Conservation (phyloP, 2,329 filamentous ascomycete genomes). For the Epicoccum nigrum region DNA sequence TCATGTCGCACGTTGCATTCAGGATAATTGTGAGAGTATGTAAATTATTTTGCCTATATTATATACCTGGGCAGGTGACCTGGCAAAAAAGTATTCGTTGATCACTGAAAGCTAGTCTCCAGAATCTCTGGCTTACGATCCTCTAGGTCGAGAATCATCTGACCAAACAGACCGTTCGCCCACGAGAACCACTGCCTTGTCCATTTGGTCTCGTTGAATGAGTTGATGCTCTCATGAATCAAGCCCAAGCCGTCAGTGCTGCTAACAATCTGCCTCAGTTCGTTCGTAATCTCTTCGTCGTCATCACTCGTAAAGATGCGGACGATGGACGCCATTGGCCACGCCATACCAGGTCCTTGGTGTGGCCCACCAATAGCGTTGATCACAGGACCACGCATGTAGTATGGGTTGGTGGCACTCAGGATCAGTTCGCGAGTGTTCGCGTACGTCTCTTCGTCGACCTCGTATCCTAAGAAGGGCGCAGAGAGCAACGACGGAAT, state of each 20-base stretch:
- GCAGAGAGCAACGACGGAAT: conserved; percentile 70
- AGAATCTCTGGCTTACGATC: conserved; percentile 53
- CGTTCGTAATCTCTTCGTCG: conserved; percentile 53
- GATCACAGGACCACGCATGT: conserved; percentile 56
- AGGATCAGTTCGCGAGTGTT: conserved; percentile 56
- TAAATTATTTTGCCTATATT: background rate
- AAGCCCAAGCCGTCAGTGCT: conserved; percentile 57
- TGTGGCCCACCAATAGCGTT: conserved; percentile 58
- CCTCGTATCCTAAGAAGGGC: conserved; percentile 66
- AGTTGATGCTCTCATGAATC: conserved; percentile 60
- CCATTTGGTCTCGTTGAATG: conserved; percentile 54
- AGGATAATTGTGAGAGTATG: conserved; percentile 4
- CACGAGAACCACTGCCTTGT: conserved; percentile 60
- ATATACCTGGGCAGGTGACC: too few species aligned
- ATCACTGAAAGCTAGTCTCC: conserved; percentile 52
- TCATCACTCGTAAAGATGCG: conserved; percentile 57
- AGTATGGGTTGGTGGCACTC: conserved; percentile 56
- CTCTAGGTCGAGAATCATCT: conserved; percentile 56
- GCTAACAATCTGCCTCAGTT: conserved; percentile 54
- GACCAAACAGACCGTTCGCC: conserved; percentile 60
- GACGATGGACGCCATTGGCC: conserved; percentile 60
- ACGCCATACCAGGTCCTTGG: conserved; percentile 53
- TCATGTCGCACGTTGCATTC: background rate
- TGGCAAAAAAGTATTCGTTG: conserved; percentile 8
- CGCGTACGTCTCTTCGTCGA: conserved; percentile 52